Conservation (phyloP, 1,284 basidiomycete genomes). For the Polyporus tsugae region DNA sequence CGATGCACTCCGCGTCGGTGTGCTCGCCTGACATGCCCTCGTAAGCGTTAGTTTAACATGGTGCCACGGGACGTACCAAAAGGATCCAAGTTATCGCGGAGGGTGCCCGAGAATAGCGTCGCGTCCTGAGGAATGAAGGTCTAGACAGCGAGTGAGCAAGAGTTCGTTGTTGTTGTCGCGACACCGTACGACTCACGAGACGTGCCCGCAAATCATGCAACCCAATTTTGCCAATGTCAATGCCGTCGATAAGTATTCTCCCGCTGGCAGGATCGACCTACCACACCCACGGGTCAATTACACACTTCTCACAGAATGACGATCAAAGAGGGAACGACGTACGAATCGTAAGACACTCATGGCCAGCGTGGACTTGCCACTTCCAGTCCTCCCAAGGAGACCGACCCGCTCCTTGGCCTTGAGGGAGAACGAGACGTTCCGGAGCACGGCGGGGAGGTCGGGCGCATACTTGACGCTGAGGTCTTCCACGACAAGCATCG, state of each 20-base stretch:
- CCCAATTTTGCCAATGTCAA: constrained; percentile 90
- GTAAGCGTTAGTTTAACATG: constrained; percentile 8
- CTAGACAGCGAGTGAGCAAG: constrained; percentile 42
- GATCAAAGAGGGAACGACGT: constrained; percentile 35
- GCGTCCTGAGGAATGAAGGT: constrained; percentile 87
- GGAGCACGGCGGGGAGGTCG: constrained; percentile 85
- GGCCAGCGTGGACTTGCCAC: constrained; percentile 86
- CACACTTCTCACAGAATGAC: not conserved
- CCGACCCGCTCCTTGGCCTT: constrained; percentile 75
- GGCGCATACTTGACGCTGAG: constrained; percentile 86
- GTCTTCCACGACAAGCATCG: constrained; percentile 61
- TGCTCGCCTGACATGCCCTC: constrained; percentile 67
- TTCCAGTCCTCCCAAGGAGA: constrained; percentile 78
- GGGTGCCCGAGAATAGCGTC: constrained; percentile 86
- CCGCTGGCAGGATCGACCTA: constrained; percentile 84
- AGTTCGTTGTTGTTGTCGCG: not conserved
- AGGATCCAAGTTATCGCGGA: constrained; percentile 89
- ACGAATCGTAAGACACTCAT: constrained; percentile 90
- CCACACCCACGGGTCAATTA: not conserved
- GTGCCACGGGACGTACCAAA: constrained; percentile 55
- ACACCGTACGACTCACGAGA: constrained; percentile 54
- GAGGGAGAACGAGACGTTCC: constrained; percentile 74
- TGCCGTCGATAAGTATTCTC: constrained; percentile 85
- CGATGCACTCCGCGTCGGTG: constrained; percentile 79
- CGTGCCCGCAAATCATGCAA: constrained; percentile 84